Evolutionary conservation across 2,329 filamentous ascomycete genomes (phyloP), one percentile per base, ranked within the genome.

Genomic region (Taxawa tesnikishii): DNA sequence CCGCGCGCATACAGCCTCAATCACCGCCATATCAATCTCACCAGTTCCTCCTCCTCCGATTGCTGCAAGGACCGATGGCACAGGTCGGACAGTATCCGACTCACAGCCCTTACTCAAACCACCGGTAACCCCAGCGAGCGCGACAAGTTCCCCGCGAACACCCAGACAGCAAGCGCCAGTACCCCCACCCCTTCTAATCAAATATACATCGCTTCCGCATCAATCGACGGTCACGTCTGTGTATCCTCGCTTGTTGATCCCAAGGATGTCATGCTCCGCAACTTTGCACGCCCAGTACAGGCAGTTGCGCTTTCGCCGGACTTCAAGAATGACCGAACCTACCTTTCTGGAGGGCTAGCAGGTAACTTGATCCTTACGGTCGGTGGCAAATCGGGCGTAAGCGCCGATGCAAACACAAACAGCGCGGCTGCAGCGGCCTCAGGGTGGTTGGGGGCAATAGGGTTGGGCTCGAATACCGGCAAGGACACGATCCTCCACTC

Each of bases 141-240:
- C 28, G 4, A 21, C 29, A 4, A 23, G 12, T n/a, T 23, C 19
- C n/a, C 19, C 19, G 19, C 19, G 19, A 23, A 23, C 19, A 23
- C 9, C 27, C 8, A 29, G 15, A 29, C 65, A 69, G 36, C 68
- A 79, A 40, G 55, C 61, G 1, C 55, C 62, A 1, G 63, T 94
- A 2, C 75, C 82, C 0, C 75, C 37, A 83, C 69, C 0, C 81
- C 84, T 0, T 87, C 83, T 2, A 96, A 94, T 47, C 79, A 87
- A 33, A 93, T 98, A 25, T 83, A 90, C 53, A 82, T 98, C 43
- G 88, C 81, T 2, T 93, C 88, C 1, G 84, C 90, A 0, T 96
- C 90, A 0, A 83, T 93, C 50, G 90, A 98, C 54, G 92, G 90
- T 12, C 88, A 94, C 50, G 83, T 98, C 10, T 96, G 90, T 47